phyloP scores from a whole-genome alignment of 2,329 filamentous ascomycete species.

The Aspergillus tamarii region DNA sequence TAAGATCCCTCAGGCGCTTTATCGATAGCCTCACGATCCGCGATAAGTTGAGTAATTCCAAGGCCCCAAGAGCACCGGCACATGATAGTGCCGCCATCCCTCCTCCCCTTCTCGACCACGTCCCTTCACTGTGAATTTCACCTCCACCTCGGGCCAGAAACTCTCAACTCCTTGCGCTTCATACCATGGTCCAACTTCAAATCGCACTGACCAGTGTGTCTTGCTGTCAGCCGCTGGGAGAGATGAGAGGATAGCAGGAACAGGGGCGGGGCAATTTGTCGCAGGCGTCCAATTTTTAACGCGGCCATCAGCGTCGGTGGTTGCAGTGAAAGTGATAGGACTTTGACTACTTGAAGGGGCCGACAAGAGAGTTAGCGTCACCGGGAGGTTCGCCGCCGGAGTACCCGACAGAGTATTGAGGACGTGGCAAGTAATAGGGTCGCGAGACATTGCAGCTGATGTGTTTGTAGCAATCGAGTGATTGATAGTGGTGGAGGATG shows the following conservation, averaged over 20 bases:
- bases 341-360: slow-evolving; percentile 26
- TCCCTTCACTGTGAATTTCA: slow-evolving; percentile 53
- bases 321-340: slow-evolving; percentile 39
- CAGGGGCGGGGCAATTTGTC: slow-evolving; percentile 24
- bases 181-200: slow-evolving; percentile 52
- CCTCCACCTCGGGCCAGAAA: slow-evolving; percentile 56
- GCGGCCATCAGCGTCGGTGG: slow-evolving; percentile 51
- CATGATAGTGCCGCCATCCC: slow-evolving; percentile 54
- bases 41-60: slow-evolving; percentile 57
- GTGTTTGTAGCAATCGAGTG: slow-evolving; percentile 15
- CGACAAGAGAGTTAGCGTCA: slow-evolving; percentile 58
- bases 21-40: slow-evolving; percentile 42
- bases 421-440: slow-evolving; percentile 54
- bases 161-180: slow-evolving; percentile 50
- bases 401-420: slow-evolving; percentile 54
- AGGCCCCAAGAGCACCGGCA: slow-evolving; percentile 53
- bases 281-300: slow-evolving; percentile 47
- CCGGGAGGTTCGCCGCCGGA: slow-evolving; percentile 50
- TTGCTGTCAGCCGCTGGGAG: slow-evolving; percentile 42
- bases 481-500: slow-evolving; percentile 13
- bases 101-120: slow-evolving; percentile 43
- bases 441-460: slow-evolving; percentile 39
- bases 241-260: slow-evolving; percentile 34
- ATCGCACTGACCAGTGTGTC: slow-evolving; percentile 51
- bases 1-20: background rate